A percentile compares a stretch with the other conserved stretches of the same genome.
phyloP scores from a whole-genome alignment of 2,329 filamentous ascomycete genomes.

The Scedosporium boydii region DNA sequence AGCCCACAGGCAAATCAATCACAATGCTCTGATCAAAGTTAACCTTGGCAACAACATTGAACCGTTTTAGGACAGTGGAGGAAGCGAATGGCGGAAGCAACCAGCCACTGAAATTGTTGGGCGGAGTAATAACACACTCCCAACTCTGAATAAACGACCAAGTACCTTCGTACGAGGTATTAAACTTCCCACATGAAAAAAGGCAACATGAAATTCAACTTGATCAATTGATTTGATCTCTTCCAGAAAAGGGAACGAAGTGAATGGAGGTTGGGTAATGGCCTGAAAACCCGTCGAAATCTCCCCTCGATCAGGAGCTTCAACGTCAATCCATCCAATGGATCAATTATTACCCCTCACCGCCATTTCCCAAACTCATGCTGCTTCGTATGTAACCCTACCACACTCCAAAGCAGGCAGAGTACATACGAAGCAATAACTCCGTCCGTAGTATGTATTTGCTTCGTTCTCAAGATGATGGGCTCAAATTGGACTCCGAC shows the following conservation, averaged over 20 bases:
- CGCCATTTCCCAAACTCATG: background rate
- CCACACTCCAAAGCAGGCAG: too few relatives aligned
- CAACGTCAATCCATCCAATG: background rate
- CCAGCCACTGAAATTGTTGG: background rate
- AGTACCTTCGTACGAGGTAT: too few relatives aligned
- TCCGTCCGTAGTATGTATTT: too few relatives aligned
- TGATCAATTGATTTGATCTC: too few relatives aligned
- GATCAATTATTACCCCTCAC: constrained; percentile 1
- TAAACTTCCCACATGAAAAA: too few relatives aligned
- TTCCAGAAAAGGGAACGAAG: too few relatives aligned
- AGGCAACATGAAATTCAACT: too few relatives aligned
- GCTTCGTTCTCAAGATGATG: too few relatives aligned
- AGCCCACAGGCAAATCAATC: too few relatives aligned
- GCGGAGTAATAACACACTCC: background rate
- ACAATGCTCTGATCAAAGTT: background rate
- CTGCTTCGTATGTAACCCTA: background rate
- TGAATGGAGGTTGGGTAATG: too few relatives aligned
- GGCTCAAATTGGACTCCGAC: background rate
- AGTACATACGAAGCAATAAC: too few relatives aligned
- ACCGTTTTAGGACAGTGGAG: background rate
- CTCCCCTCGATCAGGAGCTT: background rate
- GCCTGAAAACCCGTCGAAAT: background rate
- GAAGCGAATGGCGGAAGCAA: background rate
- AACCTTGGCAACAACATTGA: background rate
- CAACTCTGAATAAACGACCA: too few relatives aligned